Percentiles rank a stretch among this genome's conserved stretches.
Evolutionary conservation across 2,329 filamentous ascomycete species (phyloP).

Genomic region (Venturia oleaginea): DNA sequence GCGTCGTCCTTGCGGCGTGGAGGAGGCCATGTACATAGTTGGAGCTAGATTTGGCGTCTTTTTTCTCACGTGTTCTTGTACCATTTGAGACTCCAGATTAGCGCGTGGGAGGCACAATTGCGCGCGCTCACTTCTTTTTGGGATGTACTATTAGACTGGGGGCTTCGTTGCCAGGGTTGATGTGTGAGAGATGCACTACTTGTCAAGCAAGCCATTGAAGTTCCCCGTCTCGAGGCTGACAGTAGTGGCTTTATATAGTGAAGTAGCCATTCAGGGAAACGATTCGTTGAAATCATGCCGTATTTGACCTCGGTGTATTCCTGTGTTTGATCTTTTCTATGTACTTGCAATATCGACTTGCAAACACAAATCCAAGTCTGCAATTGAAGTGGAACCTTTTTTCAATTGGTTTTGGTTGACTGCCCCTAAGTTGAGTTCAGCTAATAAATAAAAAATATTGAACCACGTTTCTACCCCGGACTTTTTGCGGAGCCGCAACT

Average conservation of each 20-base stretch:
- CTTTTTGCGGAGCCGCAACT: neutral
- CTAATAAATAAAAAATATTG: no score
- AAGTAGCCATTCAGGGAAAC: neutral
- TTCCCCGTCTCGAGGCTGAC: neutral
- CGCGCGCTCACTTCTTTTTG: neutral
- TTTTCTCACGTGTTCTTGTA: neutral
- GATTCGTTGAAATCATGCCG: neutral
- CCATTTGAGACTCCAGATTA: neutral
- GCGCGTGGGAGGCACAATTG: neutral
- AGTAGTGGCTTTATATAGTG: neutral
- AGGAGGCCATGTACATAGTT: neutral
- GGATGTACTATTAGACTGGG: neutral
- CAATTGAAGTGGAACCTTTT: no score
- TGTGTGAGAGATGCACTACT: neutral
- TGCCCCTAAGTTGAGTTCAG: no score
- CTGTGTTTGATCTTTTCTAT: no score
- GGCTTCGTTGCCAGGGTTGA: neutral
- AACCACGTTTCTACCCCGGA: neutral
- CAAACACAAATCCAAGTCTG: no score
- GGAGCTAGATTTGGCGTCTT: neutral
- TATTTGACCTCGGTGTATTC: neutral
- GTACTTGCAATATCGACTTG: no score
- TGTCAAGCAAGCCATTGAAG: neutral
- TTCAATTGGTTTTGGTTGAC: no score
- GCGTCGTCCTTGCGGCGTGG: neutral